Evolutionary conservation across 2,329 filamentous ascomycete species (phyloP).

Genomic region (Calonectria pauciramosa): DNA sequence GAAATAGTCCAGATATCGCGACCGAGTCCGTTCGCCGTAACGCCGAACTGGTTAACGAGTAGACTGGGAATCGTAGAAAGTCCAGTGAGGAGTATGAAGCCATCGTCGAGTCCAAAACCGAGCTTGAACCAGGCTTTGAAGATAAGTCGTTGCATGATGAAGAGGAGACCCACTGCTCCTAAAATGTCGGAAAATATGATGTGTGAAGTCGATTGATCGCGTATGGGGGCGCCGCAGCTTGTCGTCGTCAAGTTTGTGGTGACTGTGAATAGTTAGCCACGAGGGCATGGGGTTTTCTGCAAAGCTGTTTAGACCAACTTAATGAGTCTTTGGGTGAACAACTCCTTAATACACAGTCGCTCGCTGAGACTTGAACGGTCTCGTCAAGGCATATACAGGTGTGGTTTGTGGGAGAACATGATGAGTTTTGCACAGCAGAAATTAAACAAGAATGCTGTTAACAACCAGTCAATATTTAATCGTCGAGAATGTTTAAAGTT

Average conservation of each 20-base stretch:
- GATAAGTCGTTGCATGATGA: not conserved
- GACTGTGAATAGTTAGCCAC: not conserved
- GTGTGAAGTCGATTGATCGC: not conserved
- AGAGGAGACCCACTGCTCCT: not conserved
- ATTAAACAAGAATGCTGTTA: not conserved
- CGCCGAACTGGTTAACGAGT: not conserved
- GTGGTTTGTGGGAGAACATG: not conserved
- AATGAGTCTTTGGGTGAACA: not conserved
- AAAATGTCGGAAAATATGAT: not conserved
- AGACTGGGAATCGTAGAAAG: not conserved
- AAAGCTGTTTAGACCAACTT: not conserved
- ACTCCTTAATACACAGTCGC: not conserved
- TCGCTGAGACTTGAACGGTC: not conserved
- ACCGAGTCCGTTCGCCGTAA: conserved; percentile 22
- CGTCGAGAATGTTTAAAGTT: fast-evolving
- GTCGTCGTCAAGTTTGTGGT: not conserved
- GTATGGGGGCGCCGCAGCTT: not conserved
- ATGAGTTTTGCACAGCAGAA: not conserved
- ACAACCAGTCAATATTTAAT: not conserved
- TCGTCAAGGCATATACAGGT: not conserved
- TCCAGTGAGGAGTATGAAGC: not conserved
- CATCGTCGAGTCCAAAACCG: not conserved
- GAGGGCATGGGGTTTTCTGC: too few species aligned
- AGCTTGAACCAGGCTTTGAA: not conserved
- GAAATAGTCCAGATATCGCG: conserved; percentile 20